Evolutionary conservation across 495 filamentous ascomycete species (phyloP), one percentile per base, ranked within the genome.

Genomic region (Podospora comata): DNA sequence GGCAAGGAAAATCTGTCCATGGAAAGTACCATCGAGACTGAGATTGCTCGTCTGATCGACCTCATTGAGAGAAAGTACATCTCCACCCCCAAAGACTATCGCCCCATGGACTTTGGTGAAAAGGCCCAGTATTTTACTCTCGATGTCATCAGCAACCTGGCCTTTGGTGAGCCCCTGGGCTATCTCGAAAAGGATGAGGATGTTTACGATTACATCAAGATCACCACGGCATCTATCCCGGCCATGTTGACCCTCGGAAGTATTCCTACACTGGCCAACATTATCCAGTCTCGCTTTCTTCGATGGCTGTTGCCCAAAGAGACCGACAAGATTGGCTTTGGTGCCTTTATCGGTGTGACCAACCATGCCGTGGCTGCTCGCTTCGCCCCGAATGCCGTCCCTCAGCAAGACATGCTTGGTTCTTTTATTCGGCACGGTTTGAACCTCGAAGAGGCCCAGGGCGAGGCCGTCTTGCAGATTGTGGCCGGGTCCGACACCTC

Each of bases 401-500:
- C 71, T 11, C 64, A 71, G 20, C 60, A 54, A 16, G 79, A 80
- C 65, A 82, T 83, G 80, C 72, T 83, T 19, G 75, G 78, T 15
- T 82, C 81, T 13, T 85, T 85, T 69, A 69, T 83, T 18, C 34
- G 65, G 23, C 75, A 83, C 66, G 83, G 82, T 44, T 76, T 86
- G 11, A 77, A 73, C 9, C 74, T 76, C 62, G 73, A 76, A 23
- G 76, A 85, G 69, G 76, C 78, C 11, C 74, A 79, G 60, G 74
- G 75, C 9, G 68, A 80, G 70, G 19, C 78, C 65, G 18, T 83
- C 76, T 74, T 79, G 32, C 76, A 80, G 63, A 73, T 79, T 70
- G 71, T 72, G 5, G 79, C 73, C 0, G 88, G 88, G 7, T 82
- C 83, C 30, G 88, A 91, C 69, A 88, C 88, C 5, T 87, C 87